A percentile compares a stretch with the other conserved stretches of the same genome.
Conservation (phyloP, 805 yeast genomes). For the Saturnispora halmiae region DNA sequence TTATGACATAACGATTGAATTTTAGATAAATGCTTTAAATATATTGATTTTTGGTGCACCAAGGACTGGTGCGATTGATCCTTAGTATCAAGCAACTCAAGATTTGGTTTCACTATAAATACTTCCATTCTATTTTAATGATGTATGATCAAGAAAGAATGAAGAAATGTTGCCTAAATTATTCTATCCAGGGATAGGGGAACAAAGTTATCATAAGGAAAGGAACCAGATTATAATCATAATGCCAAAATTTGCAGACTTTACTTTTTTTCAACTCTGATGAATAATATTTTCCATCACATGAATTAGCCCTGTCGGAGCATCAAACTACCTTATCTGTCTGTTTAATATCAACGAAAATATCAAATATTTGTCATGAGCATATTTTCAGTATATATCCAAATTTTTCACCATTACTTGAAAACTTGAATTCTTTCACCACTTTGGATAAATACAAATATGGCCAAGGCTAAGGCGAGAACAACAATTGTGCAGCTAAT, state of each 20-base stretch:
- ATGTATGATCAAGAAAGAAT: not conserved
- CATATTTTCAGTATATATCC: not conserved
- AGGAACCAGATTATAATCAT: too few relatives aligned
- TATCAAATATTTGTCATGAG: too few relatives aligned
- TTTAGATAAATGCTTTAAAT: slow-evolving; percentile 14
- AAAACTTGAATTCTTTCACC: not conserved
- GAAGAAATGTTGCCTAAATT: too few relatives aligned
- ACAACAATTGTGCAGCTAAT: slow-evolving; percentile 76
- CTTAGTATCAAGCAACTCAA: slow-evolving; percentile 23
- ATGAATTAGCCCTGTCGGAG: too few relatives aligned
- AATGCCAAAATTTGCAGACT: too few relatives aligned
- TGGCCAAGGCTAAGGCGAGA: slow-evolving; percentile 56
- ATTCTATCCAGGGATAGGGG: too few relatives aligned
- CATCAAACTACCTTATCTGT: too few relatives aligned
- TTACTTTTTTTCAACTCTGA: too few relatives aligned
- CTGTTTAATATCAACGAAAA: too few relatives aligned
- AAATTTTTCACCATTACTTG: not conserved
- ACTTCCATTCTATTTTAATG: slow-evolving; percentile 20
- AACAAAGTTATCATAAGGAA: too few relatives aligned
- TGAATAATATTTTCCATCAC: too few relatives aligned
- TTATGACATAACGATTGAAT: slow-evolving; percentile 9
- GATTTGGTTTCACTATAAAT: slow-evolving; percentile 27
- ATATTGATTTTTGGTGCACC: slow-evolving; percentile 15
- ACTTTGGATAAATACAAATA: not conserved
- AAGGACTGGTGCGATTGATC: slow-evolving; percentile 17